Conservation (phyloP, 495 filamentous ascomycete genomes). For the Trichocladium antarcticum region DNA sequence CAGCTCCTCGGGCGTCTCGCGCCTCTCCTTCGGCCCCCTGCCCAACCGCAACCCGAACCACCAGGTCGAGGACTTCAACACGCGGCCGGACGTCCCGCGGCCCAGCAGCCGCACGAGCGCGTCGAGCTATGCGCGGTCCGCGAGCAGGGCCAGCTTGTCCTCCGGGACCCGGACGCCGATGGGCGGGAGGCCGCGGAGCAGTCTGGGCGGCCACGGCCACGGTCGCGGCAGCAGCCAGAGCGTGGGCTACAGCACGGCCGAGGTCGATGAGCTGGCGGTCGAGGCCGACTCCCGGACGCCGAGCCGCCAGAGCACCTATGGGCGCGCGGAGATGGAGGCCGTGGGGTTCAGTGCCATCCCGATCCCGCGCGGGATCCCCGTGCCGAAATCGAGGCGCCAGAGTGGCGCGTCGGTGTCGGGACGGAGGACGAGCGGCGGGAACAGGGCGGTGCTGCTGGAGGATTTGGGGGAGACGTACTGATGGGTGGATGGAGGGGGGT, state of each 20-base stretch:
- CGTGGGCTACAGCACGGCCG: slow-evolving; percentile 33
- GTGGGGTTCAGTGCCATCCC: slow-evolving; percentile 33
- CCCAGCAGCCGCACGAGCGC: slow-evolving; percentile 53
- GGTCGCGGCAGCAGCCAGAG: slow-evolving; percentile 37
- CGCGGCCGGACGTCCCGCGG: slow-evolving; percentile 32
- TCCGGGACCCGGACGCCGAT: slow-evolving; percentile 55
- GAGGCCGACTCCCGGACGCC: slow-evolving; percentile 26
- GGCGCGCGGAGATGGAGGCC: slow-evolving; percentile 37
- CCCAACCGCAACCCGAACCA: slow-evolving; percentile 34
- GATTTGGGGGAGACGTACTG: slow-evolving; percentile 42
- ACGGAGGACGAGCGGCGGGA: slow-evolving; percentile 7
- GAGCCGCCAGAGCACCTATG: slow-evolving; percentile 41
- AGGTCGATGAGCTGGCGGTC: slow-evolving; percentile 32
- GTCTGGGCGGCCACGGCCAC: slow-evolving; percentile 29
- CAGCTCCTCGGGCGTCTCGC: slow-evolving; percentile 43
- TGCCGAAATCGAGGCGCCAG: slow-evolving; percentile 32
- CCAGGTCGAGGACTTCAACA: slow-evolving; percentile 14
- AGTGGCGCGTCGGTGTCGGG: slow-evolving; percentile 33
- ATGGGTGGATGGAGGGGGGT: slow-evolving; percentile 1
- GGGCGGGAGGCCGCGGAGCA: slow-evolving; percentile 47
- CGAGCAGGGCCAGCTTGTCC: slow-evolving; percentile 47
- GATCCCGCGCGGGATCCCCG: slow-evolving; percentile 6
- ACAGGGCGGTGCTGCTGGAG: slow-evolving; percentile 25
- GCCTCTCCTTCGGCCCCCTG: slow-evolving; percentile 44
- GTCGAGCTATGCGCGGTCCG: slow-evolving; percentile 49